Evolutionary conservation across 108 stramenopile genomes (phyloP).

Genomic region (Cyclotella atomus): DNA sequence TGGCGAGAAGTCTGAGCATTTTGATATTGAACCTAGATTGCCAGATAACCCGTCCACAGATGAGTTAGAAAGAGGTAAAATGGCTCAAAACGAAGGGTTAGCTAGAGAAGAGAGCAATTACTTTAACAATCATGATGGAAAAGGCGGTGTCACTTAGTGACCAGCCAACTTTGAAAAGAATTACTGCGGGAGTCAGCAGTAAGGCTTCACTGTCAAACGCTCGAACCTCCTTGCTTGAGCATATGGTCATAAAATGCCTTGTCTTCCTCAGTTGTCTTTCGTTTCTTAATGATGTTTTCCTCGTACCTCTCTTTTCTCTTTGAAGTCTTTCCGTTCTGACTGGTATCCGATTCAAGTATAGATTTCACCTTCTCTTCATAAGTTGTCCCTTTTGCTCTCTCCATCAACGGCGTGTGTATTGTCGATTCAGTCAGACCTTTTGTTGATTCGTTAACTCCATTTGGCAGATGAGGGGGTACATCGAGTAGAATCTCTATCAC

Average conservation of each 20-base stretch:
- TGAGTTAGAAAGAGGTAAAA: slow-evolving; percentile 26
- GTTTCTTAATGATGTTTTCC: slow-evolving; percentile 81
- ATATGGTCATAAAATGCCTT: slow-evolving; percentile 78
- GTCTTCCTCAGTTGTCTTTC: slow-evolving; percentile 82
- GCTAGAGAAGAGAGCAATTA: slow-evolving; percentile 42
- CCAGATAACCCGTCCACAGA: slow-evolving; percentile 7
- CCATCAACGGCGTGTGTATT: slow-evolving; percentile 72
- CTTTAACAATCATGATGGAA: slow-evolving; percentile 11
- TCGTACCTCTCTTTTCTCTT: slow-evolving; percentile 70
- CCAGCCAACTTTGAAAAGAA: neutral
- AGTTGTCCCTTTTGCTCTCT: slow-evolving; percentile 75
- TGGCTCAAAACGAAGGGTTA: slow-evolving; percentile 29
- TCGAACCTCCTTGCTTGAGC: slow-evolving; percentile 81
- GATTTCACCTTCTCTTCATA: slow-evolving; percentile 90
- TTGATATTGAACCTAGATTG: slow-evolving; percentile 38
- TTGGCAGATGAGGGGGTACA: slow-evolving; percentile 28
- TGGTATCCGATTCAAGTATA: slow-evolving; percentile 14
- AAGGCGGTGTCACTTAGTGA: too few relatives aligned
- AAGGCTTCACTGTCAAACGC: slow-evolving; percentile 27
- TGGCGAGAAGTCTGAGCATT: neutral
- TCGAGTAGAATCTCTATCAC: slow-evolving; percentile 25
- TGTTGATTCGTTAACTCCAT: slow-evolving; percentile 29
- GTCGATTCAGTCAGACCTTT: slow-evolving; percentile 50
- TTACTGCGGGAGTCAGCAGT: too few relatives aligned
- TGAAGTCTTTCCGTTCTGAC: slow-evolving; percentile 24